A percentile compares a stretch with the other conserved stretches of the same genome.
Conservation (phyloP, 106 monocot species). For the Acorus gramineus region DNA sequence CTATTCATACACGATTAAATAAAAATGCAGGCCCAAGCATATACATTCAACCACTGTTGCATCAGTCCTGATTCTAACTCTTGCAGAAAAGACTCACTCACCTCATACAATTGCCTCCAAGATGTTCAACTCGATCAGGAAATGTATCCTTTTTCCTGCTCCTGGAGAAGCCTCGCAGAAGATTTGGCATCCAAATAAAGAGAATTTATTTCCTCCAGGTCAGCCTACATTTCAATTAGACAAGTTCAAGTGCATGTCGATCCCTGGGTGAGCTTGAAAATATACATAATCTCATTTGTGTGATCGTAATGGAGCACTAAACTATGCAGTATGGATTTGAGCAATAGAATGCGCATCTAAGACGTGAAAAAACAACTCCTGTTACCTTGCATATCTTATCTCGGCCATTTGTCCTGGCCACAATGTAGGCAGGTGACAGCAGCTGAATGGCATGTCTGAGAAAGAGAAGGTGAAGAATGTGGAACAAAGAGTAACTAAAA, state of each 20-base stretch:
- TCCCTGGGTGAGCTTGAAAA: too few relatives aligned
- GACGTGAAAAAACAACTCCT: background rate
- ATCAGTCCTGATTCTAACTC: too few relatives aligned
- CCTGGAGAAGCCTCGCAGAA: slow-evolving; percentile 81
- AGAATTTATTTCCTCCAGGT: slow-evolving; percentile 47
- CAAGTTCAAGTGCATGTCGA: too few relatives aligned
- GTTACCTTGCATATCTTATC: slow-evolving; percentile 93
- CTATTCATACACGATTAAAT: too few relatives aligned
- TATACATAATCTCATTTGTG: background rate
- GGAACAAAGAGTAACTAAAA: background rate
- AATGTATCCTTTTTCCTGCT: slow-evolving; percentile 85
- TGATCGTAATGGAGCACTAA: background rate
- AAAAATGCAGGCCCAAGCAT: too few relatives aligned
- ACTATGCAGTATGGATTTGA: background rate
- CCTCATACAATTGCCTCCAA: too few relatives aligned
- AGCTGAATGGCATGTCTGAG: slow-evolving; percentile 84
- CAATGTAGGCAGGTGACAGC: slow-evolving; percentile 73
- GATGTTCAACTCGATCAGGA: slow-evolving; percentile 12
- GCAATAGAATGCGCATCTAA: background rate
- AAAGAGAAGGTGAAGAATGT: slow-evolving; percentile 1
- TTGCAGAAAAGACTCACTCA: too few relatives aligned
- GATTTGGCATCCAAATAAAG: slow-evolving; percentile 84
- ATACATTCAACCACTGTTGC: too few relatives aligned
- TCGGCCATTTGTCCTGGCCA: slow-evolving; percentile 75
- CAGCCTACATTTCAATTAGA: background rate